These are phyloP conservation scores for Tausonia pullulans DNA, from an alignment of 1,284 basidiomycete species.

Conservation along the genomic window DNA sequence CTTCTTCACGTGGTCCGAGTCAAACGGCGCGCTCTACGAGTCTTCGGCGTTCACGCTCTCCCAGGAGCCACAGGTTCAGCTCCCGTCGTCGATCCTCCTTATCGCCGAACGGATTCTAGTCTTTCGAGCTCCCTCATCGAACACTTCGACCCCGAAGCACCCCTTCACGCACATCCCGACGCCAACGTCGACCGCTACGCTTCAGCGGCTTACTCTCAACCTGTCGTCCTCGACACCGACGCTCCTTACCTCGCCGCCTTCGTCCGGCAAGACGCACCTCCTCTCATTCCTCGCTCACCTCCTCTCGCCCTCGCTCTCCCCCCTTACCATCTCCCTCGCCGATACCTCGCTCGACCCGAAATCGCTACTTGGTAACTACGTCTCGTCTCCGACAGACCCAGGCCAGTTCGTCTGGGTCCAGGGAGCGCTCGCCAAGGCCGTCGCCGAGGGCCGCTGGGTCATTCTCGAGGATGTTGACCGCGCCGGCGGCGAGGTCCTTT, in stretches of 20 bases:
- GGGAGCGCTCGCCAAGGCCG: conserved; percentile 80
- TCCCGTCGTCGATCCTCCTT: conserved; percentile 20
- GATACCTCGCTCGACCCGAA: conserved; percentile 93
- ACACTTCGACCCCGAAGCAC: not conserved
- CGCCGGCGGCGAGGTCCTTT: conserved; percentile 74
- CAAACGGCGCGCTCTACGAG: conserved; percentile 5
- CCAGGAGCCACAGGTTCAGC: conserved; percentile 18
- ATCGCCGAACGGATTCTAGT: conserved; percentile 51
- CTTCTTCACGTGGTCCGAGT: conserved; percentile 27
- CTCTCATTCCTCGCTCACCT: conserved; percentile 61
- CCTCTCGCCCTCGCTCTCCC: conserved; percentile 45
- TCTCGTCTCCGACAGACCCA: conserved; percentile 72
- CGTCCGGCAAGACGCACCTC: conserved; percentile 79
- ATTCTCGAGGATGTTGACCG: conserved; percentile 88
- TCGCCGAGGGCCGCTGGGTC: conserved; percentile 86
- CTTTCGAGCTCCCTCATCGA: conserved; percentile 33
- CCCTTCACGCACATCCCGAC: conserved; percentile 52
- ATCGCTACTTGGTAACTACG: conserved; percentile 83
- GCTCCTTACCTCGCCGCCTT: conserved; percentile 76
- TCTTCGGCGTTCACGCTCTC: conserved; percentile 45
- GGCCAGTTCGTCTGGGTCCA: conserved; percentile 96
- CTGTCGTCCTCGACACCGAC: conserved; percentile 61
- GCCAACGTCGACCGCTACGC: conserved; percentile 46
- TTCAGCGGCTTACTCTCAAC: conserved; percentile 55
- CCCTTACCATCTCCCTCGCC: conserved; percentile 78